Percentiles rank a stretch among this genome's conserved stretches.
phyloP scores from a whole-genome alignment of 352 stramenopile species.

The Pythium sp. region DNA sequence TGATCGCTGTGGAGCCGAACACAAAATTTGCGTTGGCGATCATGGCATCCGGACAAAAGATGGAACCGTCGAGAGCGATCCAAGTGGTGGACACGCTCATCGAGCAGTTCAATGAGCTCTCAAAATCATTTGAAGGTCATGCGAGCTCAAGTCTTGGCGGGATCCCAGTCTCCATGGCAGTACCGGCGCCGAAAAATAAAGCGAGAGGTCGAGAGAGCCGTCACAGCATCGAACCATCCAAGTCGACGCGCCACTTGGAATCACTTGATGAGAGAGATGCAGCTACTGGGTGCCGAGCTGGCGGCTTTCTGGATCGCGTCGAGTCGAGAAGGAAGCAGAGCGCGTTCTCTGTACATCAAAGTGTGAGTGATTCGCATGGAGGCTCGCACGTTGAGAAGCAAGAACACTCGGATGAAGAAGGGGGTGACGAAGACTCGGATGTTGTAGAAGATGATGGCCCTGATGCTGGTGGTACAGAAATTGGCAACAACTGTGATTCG shows the following conservation, averaged over 20 bases:
- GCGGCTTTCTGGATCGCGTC: neutral
- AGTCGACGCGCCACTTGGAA: neutral
- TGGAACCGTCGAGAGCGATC: conserved; percentile 50
- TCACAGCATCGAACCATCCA: neutral
- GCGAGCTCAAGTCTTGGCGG: neutral
- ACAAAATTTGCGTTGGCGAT: conserved; percentile 49
- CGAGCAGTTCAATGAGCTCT: conserved; percentile 59
- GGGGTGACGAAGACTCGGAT: conserved; percentile 13
- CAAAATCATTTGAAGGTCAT: conserved; percentile 31
- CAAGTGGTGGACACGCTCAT: conserved; percentile 68
- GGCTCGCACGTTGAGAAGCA: conserved; percentile 3
- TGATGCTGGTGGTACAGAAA: neutral
- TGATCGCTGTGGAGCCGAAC: conserved; percentile 36
- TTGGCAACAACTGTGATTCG: conserved; percentile 20
- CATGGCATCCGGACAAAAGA: conserved; percentile 67
- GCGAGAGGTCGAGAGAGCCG: neutral
- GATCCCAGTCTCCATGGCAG: neutral
- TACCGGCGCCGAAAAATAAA: neutral
- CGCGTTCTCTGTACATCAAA: neutral
- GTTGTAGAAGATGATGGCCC: neutral
- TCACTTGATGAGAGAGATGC: neutral
- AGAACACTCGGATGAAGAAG: neutral
- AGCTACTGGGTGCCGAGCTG: neutral
- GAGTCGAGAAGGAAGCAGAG: neutral
- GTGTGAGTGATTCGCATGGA: neutral